phyloP scores from a whole-genome alignment of 495 filamentous ascomycete species.

The Annulohypoxylon maeteangense region DNA sequence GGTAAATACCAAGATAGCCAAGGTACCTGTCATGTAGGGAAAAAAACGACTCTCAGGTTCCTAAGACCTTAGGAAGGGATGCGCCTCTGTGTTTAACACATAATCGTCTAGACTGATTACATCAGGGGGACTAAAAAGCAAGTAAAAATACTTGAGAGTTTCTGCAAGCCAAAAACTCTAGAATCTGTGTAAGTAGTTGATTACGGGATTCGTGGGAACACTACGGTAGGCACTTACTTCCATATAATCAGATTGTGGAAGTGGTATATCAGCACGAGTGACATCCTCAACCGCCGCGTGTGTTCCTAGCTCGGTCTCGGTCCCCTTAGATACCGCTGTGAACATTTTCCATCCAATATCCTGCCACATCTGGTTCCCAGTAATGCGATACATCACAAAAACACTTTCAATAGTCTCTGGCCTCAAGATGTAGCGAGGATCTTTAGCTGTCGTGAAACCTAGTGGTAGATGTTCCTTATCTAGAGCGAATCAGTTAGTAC shows the following conservation, averaged over 20 bases:
- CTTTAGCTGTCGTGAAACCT: slow-evolving; percentile 54
- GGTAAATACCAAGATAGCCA: too few species aligned
- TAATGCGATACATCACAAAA: slow-evolving; percentile 77
- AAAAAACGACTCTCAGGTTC: too few species aligned
- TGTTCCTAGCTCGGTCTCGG: slow-evolving; percentile 66
- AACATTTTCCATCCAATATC: slow-evolving; percentile 84
- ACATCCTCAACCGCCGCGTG: slow-evolving; percentile 73
- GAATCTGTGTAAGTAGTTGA: slow-evolving; percentile 34
- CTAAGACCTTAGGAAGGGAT: slow-evolving; percentile 57
- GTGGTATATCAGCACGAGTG: slow-evolving; percentile 36
- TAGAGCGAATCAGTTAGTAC: not conserved
- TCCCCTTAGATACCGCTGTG: slow-evolving; percentile 67
- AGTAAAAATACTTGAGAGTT: slow-evolving; percentile 84
- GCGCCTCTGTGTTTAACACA: slow-evolving; percentile 70
- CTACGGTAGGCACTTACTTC: slow-evolving; percentile 50
- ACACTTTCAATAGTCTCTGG: slow-evolving; percentile 76
- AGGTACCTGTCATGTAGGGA: too few species aligned
- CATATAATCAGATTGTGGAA: slow-evolving; percentile 57
- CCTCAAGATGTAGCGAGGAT: slow-evolving; percentile 58
- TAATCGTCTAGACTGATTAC: slow-evolving; percentile 78
- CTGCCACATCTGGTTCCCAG: slow-evolving; percentile 69
- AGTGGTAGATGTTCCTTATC: slow-evolving; percentile 46
- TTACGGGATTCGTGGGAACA: not conserved
- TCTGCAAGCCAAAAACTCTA: slow-evolving; percentile 75
- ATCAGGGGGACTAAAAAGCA: slow-evolving; percentile 74